Percentiles rank a stretch among this genome's conserved stretches.
These are phyloP conservation scores for Ogataea corticis DNA, from an alignment of 805 yeast species.

Conservation along the genomic window DNA sequence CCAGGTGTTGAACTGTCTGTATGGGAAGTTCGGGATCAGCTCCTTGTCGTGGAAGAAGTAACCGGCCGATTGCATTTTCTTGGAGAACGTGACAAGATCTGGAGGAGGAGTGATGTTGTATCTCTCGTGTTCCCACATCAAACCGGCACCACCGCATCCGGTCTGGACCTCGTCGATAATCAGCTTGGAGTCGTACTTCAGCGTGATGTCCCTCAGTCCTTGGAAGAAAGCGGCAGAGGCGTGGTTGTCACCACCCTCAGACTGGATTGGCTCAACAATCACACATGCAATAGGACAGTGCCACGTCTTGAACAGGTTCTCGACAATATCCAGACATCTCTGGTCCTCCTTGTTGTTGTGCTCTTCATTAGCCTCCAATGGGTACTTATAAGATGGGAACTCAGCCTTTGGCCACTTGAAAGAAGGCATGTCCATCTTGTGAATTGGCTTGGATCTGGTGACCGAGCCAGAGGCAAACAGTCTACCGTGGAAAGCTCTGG, in stretches of 20 bases:
- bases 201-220: slow-evolving; percentile 74
- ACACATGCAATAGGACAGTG: slow-evolving; percentile 81
- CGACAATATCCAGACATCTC: slow-evolving; percentile 77
- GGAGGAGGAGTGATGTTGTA: slow-evolving; percentile 75
- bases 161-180: slow-evolving; percentile 89
- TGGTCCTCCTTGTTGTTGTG: slow-evolving; percentile 73
- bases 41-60: slow-evolving; percentile 77
- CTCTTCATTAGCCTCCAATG: slow-evolving; percentile 86
- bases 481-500: slow-evolving; percentile 92
- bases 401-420: slow-evolving; percentile 97
- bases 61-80: slow-evolving; percentile 89
- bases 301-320: slow-evolving; percentile 67
- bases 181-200: slow-evolving; percentile 66
- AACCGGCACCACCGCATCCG: slow-evolving; percentile 87
- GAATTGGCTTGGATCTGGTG: slow-evolving; percentile 93
- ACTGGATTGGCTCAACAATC: slow-evolving; percentile 87
- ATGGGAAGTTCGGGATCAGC: slow-evolving; percentile 72
- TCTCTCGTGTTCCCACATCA: slow-evolving; percentile 87
- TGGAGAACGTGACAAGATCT: slow-evolving; percentile 83
- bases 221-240: slow-evolving; percentile 78
- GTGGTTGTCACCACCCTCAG: slow-evolving; percentile 92
- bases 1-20: slow-evolving; percentile 93
- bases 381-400: slow-evolving; percentile 72
- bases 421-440: slow-evolving; percentile 89
- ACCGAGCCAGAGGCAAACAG: slow-evolving; percentile 87